phyloP scores from a whole-genome alignment of 805 yeast genomes.

The Saccharomycopsis fermentans region DNA sequence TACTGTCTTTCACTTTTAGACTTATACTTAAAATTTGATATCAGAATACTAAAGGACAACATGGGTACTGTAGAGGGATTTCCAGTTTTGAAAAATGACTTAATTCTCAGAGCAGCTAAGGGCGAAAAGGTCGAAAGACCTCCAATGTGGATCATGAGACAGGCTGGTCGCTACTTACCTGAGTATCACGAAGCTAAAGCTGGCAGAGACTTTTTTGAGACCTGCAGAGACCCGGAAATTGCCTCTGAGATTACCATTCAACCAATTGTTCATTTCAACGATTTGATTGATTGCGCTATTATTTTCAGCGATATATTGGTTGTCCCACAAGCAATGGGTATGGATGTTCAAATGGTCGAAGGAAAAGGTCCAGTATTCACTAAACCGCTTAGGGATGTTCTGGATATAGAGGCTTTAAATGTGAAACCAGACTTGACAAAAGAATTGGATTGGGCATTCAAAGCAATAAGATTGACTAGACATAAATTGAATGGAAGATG shows the following conservation, averaged over 20 bases:
- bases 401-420: slow-evolving; percentile 50
- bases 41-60: neutral
- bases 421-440: slow-evolving; percentile 61
- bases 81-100: slow-evolving; percentile 77
- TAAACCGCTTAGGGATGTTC: slow-evolving; percentile 69
- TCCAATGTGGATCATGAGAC: slow-evolving; percentile 97
- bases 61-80: slow-evolving; percentile 29
- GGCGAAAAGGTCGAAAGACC: slow-evolving; percentile 93
- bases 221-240: slow-evolving; percentile 90
- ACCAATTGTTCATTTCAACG: slow-evolving; percentile 83
- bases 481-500: slow-evolving; percentile 78
- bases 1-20: neutral
- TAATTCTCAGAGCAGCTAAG: slow-evolving; percentile 82
- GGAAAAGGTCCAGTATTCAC: slow-evolving; percentile 93
- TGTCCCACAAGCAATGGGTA: slow-evolving; percentile 97
- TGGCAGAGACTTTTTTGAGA: slow-evolving; percentile 79
- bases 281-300: slow-evolving; percentile 91
- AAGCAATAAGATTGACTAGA: slow-evolving; percentile 88
- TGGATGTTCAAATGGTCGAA: slow-evolving; percentile 87
- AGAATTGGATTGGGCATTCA: slow-evolving; percentile 89
- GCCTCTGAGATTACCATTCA: slow-evolving; percentile 94
- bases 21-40: neutral
- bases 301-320: slow-evolving; percentile 93
- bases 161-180: slow-evolving; percentile 89
- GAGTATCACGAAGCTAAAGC: slow-evolving; percentile 88